Evolutionary conservation across 2,329 filamentous ascomycete genomes (phyloP).

Genomic region (Microcyclosporella mali): DNA sequence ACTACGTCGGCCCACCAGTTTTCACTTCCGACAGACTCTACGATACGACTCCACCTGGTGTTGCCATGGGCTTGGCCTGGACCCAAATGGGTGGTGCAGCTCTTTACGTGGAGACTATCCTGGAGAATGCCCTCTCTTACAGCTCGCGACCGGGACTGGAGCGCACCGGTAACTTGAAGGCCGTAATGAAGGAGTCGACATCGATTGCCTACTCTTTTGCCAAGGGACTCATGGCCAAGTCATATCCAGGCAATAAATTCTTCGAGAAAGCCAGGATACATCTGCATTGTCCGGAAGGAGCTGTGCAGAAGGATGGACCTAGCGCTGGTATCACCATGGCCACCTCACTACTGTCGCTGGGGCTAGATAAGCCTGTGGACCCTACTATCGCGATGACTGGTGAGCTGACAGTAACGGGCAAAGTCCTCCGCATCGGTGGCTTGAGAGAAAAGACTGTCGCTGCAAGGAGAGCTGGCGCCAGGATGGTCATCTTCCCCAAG

Average conservation of each 20-base stretch:
- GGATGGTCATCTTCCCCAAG: conserved; percentile 86
- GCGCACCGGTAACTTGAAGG: conserved; percentile 89
- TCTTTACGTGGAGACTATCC: conserved; percentile 93
- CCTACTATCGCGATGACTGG: conserved; percentile 96
- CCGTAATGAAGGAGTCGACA: conserved; percentile 97
- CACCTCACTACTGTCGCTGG: conserved; percentile 81
- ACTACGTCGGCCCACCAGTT: conserved; percentile 92
- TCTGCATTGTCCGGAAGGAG: conserved; percentile 92
- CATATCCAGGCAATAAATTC: conserved; percentile 87
- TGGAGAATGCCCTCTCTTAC: conserved; percentile 72
- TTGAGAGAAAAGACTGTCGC: conserved; percentile 96
- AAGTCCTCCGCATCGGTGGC: conserved; percentile 90
- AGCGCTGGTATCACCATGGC: conserved; percentile 94
- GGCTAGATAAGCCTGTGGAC: conserved; percentile 68
- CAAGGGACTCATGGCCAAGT: conserved; percentile 77
- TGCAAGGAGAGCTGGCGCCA: conserved; percentile 83
- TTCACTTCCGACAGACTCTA: conserved; percentile 95
- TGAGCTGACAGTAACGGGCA: conserved; percentile 92
- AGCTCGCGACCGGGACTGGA: conserved; percentile 73
- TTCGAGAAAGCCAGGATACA: conserved; percentile 95
- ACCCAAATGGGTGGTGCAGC: conserved; percentile 94
- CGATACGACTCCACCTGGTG: conserved; percentile 85
- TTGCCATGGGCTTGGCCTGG: conserved; percentile 97
- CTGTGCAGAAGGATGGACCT: conserved; percentile 81
- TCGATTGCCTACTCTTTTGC: conserved; percentile 93